Evolutionary conservation across 2,329 filamentous ascomycete species (phyloP), one percentile per base, ranked within the genome.

Genomic region (Fusarium caatingaense): DNA sequence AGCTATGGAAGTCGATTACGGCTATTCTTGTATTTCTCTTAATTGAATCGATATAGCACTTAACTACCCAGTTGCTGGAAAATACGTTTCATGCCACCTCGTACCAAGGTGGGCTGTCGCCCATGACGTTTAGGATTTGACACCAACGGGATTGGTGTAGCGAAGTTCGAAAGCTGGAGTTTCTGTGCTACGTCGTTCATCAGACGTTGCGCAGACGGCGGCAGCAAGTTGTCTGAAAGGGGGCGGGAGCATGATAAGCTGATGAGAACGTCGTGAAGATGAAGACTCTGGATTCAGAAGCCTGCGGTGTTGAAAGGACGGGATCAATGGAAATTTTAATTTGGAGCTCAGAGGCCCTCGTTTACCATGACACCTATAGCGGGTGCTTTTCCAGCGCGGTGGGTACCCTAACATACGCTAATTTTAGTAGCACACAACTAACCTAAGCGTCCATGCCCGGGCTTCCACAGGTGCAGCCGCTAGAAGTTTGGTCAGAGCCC

Each of bases 61-160:
- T 58, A 5, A 48, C 32, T 12, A 12, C 54, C 54, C 42, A 32
- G 0, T 27, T 1, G 13, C 21, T 7, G 1, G 47, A 7, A 1
- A 59, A 1, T 10, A 27, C 42, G 13, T 30, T 34, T 1, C 41
- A 18, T 10, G n/a, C 25, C 3, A 60, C 27, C 10, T 60, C 32
- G 18, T 59, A 60, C 0, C 25, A 8, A 18, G 41, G 57, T 21
- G 13, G 21, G 41, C 21, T 27, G 18, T 58, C 41, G 5, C 53
- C 41, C 23, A 21, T 32, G 3, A 60, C 8, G 5, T 18, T 25
- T n/a, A 60, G 0, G 0, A 47, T 41, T 41, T 42, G 42, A 20
- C 25, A 41, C 11, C 40, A 32, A 27, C 53, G 41, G 41, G 53
- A 60, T n/a, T 42, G 32, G 53, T 60, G 57, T 59, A 48, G 32